Percentiles rank a stretch among this genome's conserved stretches.
phyloP scores from a whole-genome alignment of 345 rosid genomes.

The Eucalyptus melliodora region DNA sequence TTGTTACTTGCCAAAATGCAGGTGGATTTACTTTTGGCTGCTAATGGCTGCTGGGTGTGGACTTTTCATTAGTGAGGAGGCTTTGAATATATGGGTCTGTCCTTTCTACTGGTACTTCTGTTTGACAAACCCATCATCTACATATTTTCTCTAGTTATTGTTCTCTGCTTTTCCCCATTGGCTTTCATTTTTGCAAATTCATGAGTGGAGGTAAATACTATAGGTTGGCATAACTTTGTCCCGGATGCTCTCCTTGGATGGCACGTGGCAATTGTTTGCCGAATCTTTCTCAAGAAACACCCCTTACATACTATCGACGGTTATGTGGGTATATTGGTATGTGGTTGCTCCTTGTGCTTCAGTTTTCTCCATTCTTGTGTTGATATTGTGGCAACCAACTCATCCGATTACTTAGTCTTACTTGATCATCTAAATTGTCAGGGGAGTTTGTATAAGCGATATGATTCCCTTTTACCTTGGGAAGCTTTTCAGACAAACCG shows the following conservation, averaged over 20 bases:
- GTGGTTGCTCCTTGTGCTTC: neutral
- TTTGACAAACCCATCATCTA: constrained; percentile 14
- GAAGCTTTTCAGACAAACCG: constrained; percentile 55
- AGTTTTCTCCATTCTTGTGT: neutral
- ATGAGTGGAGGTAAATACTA: neutral
- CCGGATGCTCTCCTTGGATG: constrained; percentile 61
- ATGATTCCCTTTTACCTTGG: constrained; percentile 94
- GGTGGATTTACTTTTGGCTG: constrained; percentile 94
- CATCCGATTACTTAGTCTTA: neutral
- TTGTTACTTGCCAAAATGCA: constrained; percentile 6
- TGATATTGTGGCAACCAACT: neutral
- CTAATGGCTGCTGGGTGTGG: constrained; percentile 92
- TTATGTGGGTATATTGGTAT: constrained; percentile 86
- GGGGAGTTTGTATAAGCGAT: constrained; percentile 92
- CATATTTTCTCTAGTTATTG: neutral
- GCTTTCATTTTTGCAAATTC: neutral
- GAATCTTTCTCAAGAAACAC: constrained; percentile 58
- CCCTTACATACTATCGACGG: constrained; percentile 52
- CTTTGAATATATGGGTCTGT: constrained; percentile 94
- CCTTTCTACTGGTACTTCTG: constrained; percentile 50
- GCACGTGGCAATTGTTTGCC: constrained; percentile 69
- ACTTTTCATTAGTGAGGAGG: constrained; percentile 84
- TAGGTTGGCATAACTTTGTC: constrained; percentile 79
- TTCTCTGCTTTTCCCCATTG: neutral
- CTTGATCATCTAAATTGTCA: constrained; percentile 4